These are phyloP conservation scores for Hyphodiscus hymeniophilus DNA, from an alignment of 495 filamentous ascomycete species.

Conservation along the genomic window DNA sequence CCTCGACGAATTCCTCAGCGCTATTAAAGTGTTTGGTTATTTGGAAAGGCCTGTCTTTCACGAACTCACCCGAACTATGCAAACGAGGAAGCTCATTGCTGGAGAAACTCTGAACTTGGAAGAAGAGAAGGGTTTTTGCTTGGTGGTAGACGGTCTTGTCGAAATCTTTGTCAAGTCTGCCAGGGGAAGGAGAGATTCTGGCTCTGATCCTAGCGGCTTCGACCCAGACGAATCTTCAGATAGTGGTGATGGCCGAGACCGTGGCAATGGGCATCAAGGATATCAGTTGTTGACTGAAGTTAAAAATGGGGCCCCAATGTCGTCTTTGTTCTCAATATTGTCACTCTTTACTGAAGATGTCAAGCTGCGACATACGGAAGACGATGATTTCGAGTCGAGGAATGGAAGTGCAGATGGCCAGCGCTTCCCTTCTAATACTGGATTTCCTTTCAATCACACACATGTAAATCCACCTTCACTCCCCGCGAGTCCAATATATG, in stretches of 20 bases:
- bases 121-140: constrained; percentile 95
- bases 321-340: constrained; percentile 93
- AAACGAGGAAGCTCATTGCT: constrained; percentile 90
- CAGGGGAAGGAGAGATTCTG: constrained; percentile 41
- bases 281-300: constrained; percentile 96
- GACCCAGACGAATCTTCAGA: constrained; percentile 19
- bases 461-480: constrained; percentile 23
- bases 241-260: constrained; percentile 22
- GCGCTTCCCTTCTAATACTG: constrained; percentile 16
- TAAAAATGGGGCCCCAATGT: constrained; percentile 97
- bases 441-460: constrained; percentile 12
- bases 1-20: constrained; percentile 93
- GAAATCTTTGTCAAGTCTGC: constrained; percentile 97
- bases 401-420: constrained; percentile 5
- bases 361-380: constrained; percentile 58
- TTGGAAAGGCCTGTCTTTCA: constrained; percentile 95
- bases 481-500: constrained; percentile 23
- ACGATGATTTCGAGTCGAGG: constrained; percentile 38
- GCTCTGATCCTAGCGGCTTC: constrained; percentile 22
- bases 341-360: constrained; percentile 95
- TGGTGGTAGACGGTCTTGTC: constrained; percentile 93
- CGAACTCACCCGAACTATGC: constrained; percentile 95
- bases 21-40: constrained; percentile 99
- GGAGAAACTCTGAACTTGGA: constrained; percentile 92
- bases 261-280: constrained; percentile 49